These are phyloP conservation scores for Amniculicola lignicola DNA, from an alignment of 495 filamentous ascomycete genomes.

Conservation along the genomic window DNA sequence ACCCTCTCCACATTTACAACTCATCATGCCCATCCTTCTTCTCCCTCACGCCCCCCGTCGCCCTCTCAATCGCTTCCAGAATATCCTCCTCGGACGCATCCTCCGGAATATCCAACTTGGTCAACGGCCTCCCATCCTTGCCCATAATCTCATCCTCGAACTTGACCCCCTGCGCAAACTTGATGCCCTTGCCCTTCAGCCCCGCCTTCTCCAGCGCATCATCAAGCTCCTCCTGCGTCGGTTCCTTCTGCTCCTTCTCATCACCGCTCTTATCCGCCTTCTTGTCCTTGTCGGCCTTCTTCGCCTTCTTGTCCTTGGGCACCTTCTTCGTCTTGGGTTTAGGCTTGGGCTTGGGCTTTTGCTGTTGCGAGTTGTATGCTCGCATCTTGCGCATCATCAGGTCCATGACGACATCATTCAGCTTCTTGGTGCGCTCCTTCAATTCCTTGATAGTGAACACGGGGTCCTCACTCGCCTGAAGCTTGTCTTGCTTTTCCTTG, in stretches of 20 bases:
- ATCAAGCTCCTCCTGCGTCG: conserved; percentile 18
- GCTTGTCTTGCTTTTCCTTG: conserved; percentile 62
- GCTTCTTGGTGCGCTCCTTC: conserved; percentile 52
- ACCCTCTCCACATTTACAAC: too few species aligned
- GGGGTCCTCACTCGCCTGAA: conserved; percentile 65
- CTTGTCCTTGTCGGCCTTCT: conserved; percentile 37
- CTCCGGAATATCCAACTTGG: conserved; percentile 28
- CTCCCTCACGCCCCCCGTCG: conserved; percentile 35
- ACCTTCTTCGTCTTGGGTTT: conserved; percentile 41
- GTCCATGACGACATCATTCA: conserved; percentile 65
- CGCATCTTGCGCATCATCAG: conserved; percentile 70
- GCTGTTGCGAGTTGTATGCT: conserved; percentile 43
- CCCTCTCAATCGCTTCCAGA: conserved; percentile 30
- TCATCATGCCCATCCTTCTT: conserved; percentile 30
- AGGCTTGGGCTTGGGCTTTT: conserved; percentile 44
- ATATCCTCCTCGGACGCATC: conserved; percentile 41
- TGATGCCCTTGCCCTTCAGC: conserved; percentile 13
- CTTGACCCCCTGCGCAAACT: conserved; percentile 17
- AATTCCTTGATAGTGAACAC: conserved; percentile 67
- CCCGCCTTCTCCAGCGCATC: conserved; percentile 33
- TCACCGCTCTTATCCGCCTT: conserved; percentile 16
- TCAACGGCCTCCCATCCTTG: conserved; percentile 26
- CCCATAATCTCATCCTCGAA: conserved; percentile 17
- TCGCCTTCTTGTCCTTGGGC: conserved; percentile 42
- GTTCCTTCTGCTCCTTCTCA: conserved; percentile 6